These are phyloP conservation scores for Pseudocercospora crystallina DNA, from an alignment of 2,329 filamentous ascomycete genomes.

Conservation along the genomic window DNA sequence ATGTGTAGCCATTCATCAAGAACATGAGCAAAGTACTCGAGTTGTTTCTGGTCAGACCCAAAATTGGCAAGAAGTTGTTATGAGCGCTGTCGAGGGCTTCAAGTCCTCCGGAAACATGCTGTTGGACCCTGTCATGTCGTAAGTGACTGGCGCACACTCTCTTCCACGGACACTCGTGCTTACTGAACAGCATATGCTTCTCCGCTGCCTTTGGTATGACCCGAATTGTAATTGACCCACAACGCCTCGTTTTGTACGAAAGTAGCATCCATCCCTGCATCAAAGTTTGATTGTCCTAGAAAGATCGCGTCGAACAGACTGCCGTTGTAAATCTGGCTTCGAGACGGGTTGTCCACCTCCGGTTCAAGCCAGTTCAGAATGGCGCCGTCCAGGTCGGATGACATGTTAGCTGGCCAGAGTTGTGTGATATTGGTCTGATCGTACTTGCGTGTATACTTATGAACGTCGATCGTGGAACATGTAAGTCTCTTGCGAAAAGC, in stretches of 20 bases:
- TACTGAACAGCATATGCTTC: constrained; percentile 4
- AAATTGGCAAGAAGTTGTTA: not conserved
- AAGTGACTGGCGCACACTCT: not conserved
- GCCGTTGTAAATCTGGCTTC: constrained; percentile 2
- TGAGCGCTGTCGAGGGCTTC: not conserved
- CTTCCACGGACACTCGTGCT: not conserved
- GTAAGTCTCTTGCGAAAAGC: not conserved
- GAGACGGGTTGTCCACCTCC: not conserved
- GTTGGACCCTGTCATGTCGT: constrained; percentile 2
- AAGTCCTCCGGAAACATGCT: not conserved
- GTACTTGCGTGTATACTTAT: not conserved
- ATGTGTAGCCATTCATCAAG: constrained; percentile 5
- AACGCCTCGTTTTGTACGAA: constrained; percentile 6
- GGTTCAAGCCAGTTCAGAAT: constrained; percentile 2
- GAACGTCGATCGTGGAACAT: not conserved
- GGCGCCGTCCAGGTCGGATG: not conserved
- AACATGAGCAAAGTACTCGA: constrained; percentile 4
- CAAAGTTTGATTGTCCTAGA: not conserved
- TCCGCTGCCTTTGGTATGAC: constrained; percentile 2
- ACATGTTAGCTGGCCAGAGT: not conserved
- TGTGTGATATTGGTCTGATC: not conserved
- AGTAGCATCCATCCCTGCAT: not conserved
- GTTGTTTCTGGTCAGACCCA: not conserved
- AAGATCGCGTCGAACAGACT: constrained; percentile 5
- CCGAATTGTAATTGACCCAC: constrained; percentile 3